Base-by-base conservation (phyloP, 2,329 filamentous ascomycete species). In the Epichloe aotearoae region DNA sequence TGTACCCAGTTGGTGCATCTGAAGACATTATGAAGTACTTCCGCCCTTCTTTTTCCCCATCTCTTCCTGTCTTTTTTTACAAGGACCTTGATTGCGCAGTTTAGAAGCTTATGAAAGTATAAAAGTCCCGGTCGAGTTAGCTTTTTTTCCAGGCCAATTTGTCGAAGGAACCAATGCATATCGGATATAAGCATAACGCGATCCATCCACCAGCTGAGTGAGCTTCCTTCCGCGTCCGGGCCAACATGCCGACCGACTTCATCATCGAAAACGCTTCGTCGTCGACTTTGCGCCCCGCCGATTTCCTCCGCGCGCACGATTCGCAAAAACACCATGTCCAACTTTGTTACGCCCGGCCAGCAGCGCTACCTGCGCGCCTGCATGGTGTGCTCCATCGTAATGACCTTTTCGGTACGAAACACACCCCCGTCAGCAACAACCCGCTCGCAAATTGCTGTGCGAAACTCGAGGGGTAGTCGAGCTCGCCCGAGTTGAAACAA, bases 321-420 rank as follows among this genome's bases (percentile, higher is more conserved):
- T 41, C 38, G 11, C 39, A 19, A n/a, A 2, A 34, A 44, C 2
- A n/a, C 3, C 17, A 45, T 55, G 51, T 52, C 56, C 42, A 84
- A 82, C 66, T 89, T 81, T 66, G 83, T 89, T 55, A 71, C 85
- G 15, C 77, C 86, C 6, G 77, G 75, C 65, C 86, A 93, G 69
- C 82, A 85, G 72, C 87, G 90, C 69, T 83, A 87, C 66, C 79
- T 95, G 59, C 90, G 93, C 69, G 93, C 93, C 62, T 98, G 93
- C 76, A 96, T 98, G 89, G 88, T 97, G 59, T 98, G 93, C 80
- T 91, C 88, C 50, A 86, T 97, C 64, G 88, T 97, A 57, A 88
- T 91, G 75, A 84, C 86, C 54, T 82, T 84, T 62, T 76, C 76
- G 58, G 86, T 89, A 73, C 59, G 77, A 66, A 46, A 30, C 14